Evolutionary conservation across 345 rosid genomes (phyloP), one percentile per base, ranked within the genome.

Genomic region (Brassica rapa): DNA sequence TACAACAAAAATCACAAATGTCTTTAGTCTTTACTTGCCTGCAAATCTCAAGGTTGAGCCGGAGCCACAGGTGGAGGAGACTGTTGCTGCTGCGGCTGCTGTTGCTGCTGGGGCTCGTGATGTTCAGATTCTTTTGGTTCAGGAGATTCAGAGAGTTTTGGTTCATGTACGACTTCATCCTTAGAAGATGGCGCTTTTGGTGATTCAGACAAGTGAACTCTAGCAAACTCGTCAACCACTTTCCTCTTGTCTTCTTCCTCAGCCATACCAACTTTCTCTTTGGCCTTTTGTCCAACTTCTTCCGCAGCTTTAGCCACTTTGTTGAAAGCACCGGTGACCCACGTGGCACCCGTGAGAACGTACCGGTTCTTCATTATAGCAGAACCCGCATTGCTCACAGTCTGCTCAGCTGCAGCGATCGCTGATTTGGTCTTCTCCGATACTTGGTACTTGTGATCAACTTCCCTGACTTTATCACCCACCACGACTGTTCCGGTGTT

Each of bases 331-430:
- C 96, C 99, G 0, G 96, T 83, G 15, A 91, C 96, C 97, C 97
- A 95, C 0, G 99, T 68, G 0, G 96, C 85, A 6, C 97, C 87
- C 0, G 96, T 86, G 74, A 89, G 87, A 8, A 95, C 88, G 76
- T 90, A 91, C 65, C 93, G 83, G 84, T 95, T 95, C 84, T 89
- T 91, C 98, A 95, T 95, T 72, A 95, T 89, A 43, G 99, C 97
- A 29, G 94, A 84, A 66, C 99, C 92, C 2, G 98, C 98, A 65
- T 62, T 87, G 74, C 94, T 88, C 60, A 93, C 93, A 51, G 87
- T 93, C 78, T 93, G 91, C 83, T 91, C 99, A 0, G 99, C 97
- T 37, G 84, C 93, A 7, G 94, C 89, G 46, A 91, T 87, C 53
- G 99, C 97, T 6, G 93, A 88, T 73, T 91, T 95, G 15, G 99